Conservation (phyloP, 768 basidiomycete species). For the Suillus variegatus region DNA sequence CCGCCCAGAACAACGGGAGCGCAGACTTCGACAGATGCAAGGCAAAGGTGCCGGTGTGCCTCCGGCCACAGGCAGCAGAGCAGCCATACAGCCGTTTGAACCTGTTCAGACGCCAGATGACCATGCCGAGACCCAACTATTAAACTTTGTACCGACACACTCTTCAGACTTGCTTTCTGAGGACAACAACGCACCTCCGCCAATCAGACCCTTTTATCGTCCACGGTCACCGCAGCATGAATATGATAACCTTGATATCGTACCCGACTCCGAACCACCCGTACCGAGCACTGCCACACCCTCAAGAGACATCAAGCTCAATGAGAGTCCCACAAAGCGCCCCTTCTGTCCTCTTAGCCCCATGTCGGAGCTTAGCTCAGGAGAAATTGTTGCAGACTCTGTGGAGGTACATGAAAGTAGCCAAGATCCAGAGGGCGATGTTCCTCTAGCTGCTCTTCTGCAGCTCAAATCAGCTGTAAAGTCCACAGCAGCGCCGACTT, state of each 20-base stretch:
- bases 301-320: constrained; percentile 3
- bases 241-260: constrained; percentile 44
- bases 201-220: not conserved
- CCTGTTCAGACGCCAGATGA: constrained; percentile 15
- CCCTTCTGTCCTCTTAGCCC: constrained; percentile 24
- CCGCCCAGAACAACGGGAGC: constrained; percentile 6
- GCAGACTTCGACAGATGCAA: not conserved
- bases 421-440: constrained; percentile 41
- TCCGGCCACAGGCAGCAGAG: not conserved
- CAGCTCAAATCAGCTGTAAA: constrained; percentile 23
- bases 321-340: constrained; percentile 18
- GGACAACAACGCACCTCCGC: too few species aligned
- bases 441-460: constrained; percentile 42
- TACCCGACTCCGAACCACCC: constrained; percentile 67
- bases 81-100: not conserved
- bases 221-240: not conserved
- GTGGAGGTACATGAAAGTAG: constrained; percentile 32
- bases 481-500: constrained; percentile 15
- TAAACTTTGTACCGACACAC: constrained; percentile 21
- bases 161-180: constrained; percentile 5
- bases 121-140: constrained; percentile 19
- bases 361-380: constrained; percentile 21
- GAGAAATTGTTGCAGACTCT: constrained; percentile 31
- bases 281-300: constrained; percentile 20
- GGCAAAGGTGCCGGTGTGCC: not conserved